A percentile compares a stretch with the other conserved stretches of the same genome.
phyloP scores from a whole-genome alignment of 1,284 basidiomycete genomes.

The Mycosarcoma maydis region DNA sequence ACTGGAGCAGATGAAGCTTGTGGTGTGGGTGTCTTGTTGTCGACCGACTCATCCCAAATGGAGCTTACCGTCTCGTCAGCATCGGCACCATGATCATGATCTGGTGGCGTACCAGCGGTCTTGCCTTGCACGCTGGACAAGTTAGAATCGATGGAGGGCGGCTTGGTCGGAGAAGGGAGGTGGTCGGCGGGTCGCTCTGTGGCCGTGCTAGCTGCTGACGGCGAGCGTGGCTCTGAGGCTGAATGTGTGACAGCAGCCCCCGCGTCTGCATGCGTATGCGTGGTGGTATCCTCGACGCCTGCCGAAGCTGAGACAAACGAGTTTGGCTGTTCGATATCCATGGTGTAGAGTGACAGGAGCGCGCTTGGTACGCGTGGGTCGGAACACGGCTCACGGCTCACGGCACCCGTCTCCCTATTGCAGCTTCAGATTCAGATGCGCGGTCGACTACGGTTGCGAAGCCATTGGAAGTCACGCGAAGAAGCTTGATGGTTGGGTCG shows the following conservation, averaged over 20 bases:
- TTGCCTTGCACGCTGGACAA: slow-evolving; percentile 50
- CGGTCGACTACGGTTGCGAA: too few relatives aligned
- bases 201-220: slow-evolving; percentile 20
- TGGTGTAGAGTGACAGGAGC: too few relatives aligned
- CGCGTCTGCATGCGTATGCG: not conserved
- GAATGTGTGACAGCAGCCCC: not conserved
- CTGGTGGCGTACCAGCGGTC: slow-evolving; percentile 39
- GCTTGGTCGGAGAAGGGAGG: slow-evolving; percentile 14
- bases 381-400: too few relatives aligned
- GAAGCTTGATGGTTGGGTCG: too few relatives aligned
- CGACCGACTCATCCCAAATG: slow-evolving; percentile 32
- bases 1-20: not conserved
- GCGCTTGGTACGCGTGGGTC: too few relatives aligned
- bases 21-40: slow-evolving; percentile 5
- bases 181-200: slow-evolving; percentile 20
- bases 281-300: slow-evolving; percentile 1
- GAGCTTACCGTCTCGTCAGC: slow-evolving; percentile 29
- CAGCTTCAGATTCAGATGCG: too few relatives aligned
- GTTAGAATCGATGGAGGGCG: slow-evolving; percentile 44
- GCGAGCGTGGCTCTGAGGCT: slow-evolving; percentile 10
- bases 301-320: slow-evolving; percentile 26
- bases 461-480: too few relatives aligned
- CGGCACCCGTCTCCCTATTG: too few relatives aligned
- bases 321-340: slow-evolving; percentile 19
- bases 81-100: slow-evolving; percentile 1